A percentile compares a stretch with the other conserved stretches of the same genome.
Evolutionary conservation across 2,329 filamentous ascomycete species (phyloP).

Genomic region (Talaromyces sp.): DNA sequence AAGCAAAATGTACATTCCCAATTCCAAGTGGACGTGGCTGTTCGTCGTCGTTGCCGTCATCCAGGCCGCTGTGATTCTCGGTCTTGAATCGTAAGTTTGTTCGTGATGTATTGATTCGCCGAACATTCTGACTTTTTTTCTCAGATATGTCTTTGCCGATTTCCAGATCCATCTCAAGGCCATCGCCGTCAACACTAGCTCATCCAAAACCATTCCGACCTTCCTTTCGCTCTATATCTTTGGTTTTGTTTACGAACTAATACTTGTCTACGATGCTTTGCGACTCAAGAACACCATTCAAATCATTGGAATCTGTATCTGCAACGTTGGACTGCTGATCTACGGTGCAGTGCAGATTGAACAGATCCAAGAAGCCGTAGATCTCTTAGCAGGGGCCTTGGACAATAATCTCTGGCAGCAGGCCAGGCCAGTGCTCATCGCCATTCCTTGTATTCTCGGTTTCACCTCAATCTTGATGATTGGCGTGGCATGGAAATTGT

Average conservation of each 20-base stretch:
- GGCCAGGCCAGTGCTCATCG: constrained; percentile 71
- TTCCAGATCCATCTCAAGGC: constrained; percentile 61
- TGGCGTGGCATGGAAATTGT: constrained; percentile 86
- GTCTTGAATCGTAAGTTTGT: constrained; percentile 72
- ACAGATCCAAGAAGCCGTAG: constrained; percentile 74
- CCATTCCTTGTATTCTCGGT: constrained; percentile 79
- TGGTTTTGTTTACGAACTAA: constrained; percentile 85
- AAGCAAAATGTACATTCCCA: constrained; percentile 68
- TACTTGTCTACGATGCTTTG: constrained; percentile 88
- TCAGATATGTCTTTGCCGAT: constrained; percentile 80
- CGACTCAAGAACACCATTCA: constrained; percentile 98
- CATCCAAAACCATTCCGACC: constrained; percentile 72
- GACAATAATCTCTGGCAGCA: constrained; percentile 58
- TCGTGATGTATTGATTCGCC: background rate
- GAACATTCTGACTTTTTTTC: background rate
- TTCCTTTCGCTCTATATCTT: constrained; percentile 97
- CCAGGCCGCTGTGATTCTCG: constrained; percentile 76
- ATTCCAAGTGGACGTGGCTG: constrained; percentile 79
- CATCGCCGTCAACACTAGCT: constrained; percentile 35
- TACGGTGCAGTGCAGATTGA: constrained; percentile 92
- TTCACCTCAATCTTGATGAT: constrained; percentile 67
- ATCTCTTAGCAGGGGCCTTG: constrained; percentile 49
- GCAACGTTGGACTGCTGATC: constrained; percentile 85
- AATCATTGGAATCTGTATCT: constrained; percentile 87
- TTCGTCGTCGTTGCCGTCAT: constrained; percentile 70